phyloP scores from a whole-genome alignment of 768 basidiomycete species.

The Russula sp. region DNA sequence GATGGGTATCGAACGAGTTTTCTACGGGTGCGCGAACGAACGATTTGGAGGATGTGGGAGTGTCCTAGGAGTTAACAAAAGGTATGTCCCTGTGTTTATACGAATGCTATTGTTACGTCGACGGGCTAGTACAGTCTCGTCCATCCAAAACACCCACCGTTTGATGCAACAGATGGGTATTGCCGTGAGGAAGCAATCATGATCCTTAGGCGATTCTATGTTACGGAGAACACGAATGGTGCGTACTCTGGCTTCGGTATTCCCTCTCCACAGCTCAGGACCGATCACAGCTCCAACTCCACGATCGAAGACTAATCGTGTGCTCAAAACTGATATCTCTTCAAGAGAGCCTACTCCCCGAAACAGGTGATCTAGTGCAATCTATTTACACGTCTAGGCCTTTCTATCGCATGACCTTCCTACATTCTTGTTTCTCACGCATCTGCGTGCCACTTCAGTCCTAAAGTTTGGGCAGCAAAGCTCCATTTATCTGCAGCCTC shows the following conservation, averaged over 20 bases:
- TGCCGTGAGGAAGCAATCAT: slow-evolving; percentile 53
- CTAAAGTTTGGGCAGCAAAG: slow-evolving; percentile 63
- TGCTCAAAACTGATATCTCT: slow-evolving; percentile 76
- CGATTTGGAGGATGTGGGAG: slow-evolving; percentile 96
- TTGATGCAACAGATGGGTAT: slow-evolving; percentile 52
- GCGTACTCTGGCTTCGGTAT: slow-evolving; percentile 36
- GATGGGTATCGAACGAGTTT: slow-evolving; percentile 83
- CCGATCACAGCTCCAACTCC: slow-evolving; percentile 69
- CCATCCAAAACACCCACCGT: slow-evolving; percentile 70
- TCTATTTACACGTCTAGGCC: background rate
- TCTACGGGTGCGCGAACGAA: slow-evolving; percentile 92
- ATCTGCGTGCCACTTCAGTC: slow-evolving; percentile 30
- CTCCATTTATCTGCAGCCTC: slow-evolving; percentile 74
- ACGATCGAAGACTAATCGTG: slow-evolving; percentile 76
- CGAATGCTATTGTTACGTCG: background rate
- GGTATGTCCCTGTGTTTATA: slow-evolving; percentile 37
- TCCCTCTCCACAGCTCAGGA: slow-evolving; percentile 5
- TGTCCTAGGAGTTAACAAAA: slow-evolving; percentile 78
- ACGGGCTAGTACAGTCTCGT: slow-evolving; percentile 38
- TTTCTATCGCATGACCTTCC: background rate
- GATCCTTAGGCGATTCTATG: slow-evolving; percentile 53
- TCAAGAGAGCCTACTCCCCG: slow-evolving; percentile 17
- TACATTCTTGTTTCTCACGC: background rate
- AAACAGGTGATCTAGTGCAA: background rate
- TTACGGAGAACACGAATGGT: slow-evolving; percentile 93